These are phyloP conservation scores for Sextonia rubra DNA, from an alignment of 164 flowering plant species.

Conservation along the genomic window DNA sequence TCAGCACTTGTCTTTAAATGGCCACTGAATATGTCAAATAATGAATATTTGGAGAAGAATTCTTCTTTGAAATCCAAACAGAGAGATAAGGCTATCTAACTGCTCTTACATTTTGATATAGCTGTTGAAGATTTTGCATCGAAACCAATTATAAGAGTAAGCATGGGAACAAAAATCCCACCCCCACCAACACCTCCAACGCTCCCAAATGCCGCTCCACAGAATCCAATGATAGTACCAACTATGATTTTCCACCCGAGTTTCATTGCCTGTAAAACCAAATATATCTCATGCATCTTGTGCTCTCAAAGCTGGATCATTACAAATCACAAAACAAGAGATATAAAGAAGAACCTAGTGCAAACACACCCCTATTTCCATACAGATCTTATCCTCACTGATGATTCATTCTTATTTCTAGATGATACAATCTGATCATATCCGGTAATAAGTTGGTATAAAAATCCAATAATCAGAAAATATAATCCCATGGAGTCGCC, in stretches of 20 bases:
- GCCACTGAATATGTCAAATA: background rate
- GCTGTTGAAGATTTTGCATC: constrained; percentile 96
- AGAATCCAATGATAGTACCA: constrained; percentile 72
- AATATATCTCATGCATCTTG: background rate
- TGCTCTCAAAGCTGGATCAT: background rate
- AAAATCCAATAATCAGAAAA: too few species aligned
- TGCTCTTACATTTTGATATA: constrained; percentile 75
- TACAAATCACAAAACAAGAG: background rate
- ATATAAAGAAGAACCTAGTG: background rate
- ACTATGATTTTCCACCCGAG: constrained; percentile 75
- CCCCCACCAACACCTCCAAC: constrained; percentile 99
- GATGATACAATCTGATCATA: too few species aligned
- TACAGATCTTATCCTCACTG: background rate
- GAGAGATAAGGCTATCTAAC: background rate
- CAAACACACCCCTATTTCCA: background rate
- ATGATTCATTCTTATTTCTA: background rate
- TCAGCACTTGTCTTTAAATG: constrained; percentile 1
- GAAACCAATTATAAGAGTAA: constrained; percentile 77
- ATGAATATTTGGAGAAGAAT: background rate
- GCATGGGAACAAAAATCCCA: constrained; percentile 98
- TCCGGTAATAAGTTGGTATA: too few species aligned
- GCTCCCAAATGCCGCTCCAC: constrained; percentile 99
- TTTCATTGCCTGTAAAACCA: constrained; percentile 58
- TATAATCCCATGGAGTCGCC: too few species aligned
- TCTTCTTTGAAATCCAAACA: background rate